A percentile compares a stretch with the other conserved stretches of the same genome.
Evolutionary conservation across 257 asterid species (phyloP).

Genomic region (Misopates orontium): DNA sequence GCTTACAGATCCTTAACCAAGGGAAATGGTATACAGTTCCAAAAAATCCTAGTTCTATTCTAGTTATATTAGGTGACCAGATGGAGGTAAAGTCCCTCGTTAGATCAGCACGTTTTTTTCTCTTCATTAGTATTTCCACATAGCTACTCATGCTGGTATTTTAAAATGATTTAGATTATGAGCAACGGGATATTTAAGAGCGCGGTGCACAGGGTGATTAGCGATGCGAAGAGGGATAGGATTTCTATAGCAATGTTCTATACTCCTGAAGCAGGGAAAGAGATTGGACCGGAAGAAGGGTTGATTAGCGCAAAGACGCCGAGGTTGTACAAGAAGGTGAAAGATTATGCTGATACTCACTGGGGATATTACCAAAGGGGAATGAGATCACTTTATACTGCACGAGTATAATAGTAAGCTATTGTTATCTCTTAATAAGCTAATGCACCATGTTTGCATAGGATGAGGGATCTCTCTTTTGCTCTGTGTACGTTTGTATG

Average conservation of each 20-base stretch:
- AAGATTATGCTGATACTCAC: conserved; percentile 51
- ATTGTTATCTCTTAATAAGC: neutral
- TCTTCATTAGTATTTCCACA: neutral
- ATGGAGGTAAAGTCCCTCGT: conserved; percentile 40
- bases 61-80: conserved; percentile 55
- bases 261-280: conserved; percentile 49
- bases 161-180: conserved; percentile 39
- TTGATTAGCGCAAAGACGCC: conserved; percentile 34
- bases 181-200: conserved; percentile 56
- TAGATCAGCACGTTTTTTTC: neutral
- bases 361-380: conserved; percentile 34
- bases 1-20: conserved; percentile 45
- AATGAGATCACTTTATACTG: conserved; percentile 31
- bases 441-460: neutral
- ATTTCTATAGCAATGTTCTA: conserved; percentile 43
- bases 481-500: too few species aligned
- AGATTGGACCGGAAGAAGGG: conserved; percentile 57
- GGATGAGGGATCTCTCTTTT: neutral
- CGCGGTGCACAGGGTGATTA: conserved; percentile 52
- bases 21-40: conserved; percentile 48
- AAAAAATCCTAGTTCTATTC: conserved; percentile 36
- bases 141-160: neutral
- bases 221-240: conserved; percentile 41
- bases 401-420: neutral
- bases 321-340: conserved; percentile 41